A percentile compares a stretch with the other conserved stretches of the same genome.
phyloP scores from a whole-genome alignment of 2,329 filamentous ascomycete genomes.

The Trichoderma semiorbis region DNA sequence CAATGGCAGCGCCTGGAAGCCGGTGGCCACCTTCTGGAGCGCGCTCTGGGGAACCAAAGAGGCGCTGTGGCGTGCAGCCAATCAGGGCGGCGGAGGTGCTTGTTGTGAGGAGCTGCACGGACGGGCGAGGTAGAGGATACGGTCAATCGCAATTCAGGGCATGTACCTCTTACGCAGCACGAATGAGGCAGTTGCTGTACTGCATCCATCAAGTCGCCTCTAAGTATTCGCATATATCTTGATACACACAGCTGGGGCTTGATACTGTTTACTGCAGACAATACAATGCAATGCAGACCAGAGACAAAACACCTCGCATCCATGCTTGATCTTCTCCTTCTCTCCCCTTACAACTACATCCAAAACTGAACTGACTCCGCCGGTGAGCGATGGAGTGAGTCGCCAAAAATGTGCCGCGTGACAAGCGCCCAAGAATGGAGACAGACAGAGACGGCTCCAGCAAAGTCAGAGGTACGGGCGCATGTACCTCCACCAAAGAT shows the following conservation, averaged over 20 bases:
- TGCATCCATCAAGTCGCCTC: no score
- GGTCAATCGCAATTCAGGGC: neutral
- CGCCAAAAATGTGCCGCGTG: neutral
- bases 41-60: neutral
- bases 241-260: neutral
- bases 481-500: neutral
- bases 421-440: neutral
- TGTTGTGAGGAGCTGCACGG: neutral
- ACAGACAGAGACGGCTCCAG: neutral
- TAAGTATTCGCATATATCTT: neutral
- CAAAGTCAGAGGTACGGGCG: neutral
- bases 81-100: neutral
- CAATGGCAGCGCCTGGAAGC: neutral
- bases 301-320: neutral
- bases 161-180: neutral
- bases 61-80: conserved; percentile 10
- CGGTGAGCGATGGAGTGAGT: neutral
- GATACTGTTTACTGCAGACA: neutral
- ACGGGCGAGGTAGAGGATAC: neutral
- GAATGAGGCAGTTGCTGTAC: neutral
- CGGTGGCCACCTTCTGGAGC: neutral
- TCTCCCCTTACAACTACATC: neutral
- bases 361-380: neutral
- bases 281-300: neutral
- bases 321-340: neutral